Base-by-base conservation (phyloP, 495 filamentous ascomycete species). In the Schizothecium vesticola region DNA sequence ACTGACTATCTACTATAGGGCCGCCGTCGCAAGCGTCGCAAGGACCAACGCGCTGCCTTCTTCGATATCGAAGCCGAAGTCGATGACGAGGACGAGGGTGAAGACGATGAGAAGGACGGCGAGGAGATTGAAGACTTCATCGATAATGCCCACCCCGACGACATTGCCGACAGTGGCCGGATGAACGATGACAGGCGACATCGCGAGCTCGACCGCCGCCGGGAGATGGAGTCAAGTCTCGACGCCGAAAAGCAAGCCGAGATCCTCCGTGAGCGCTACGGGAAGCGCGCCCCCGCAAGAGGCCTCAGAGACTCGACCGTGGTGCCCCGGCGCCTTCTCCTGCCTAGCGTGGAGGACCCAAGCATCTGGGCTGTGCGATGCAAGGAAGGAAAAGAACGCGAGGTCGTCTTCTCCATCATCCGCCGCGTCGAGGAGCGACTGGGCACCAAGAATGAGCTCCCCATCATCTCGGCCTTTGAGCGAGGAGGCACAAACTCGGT, bases 61-160 rank as follows among this genome's bases (percentile, higher is more conserved):
- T 85, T 99, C 80, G 95, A 99, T 85, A 90, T 91, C 69, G 95
- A 97, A 82, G 94, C 94, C 74, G 95, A 96, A 80, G 94, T 98
- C 66, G 94, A 97, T 70, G 94, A 91, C 64, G 94, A 99, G 60
- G 94, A 98, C 65, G 94, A 97, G 61, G 90, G 87, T 68, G 92
- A 93, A 63, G 92, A 90, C 61, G 90, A 92, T 56, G 88, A 96
- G 67, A 93, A 95, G 36, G 94, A 97, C n/a, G 88, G 91, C 66
- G 90, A 92, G 67, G 91, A 91, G 68, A 83, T 91, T 68, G 88
- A 88, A 43, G 95, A 92, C 63, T 92, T 96, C 73, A 92, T 93
- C 71, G 91, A 91, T 51, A 91, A 97, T 78, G 90, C 90, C 70
- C 93, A 97, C 77, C 92, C 92, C 1, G 93, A 96, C 75, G 93